A percentile compares a stretch with the other conserved stretches of the same genome.
Evolutionary conservation across 1,139 yeast genomes (phyloP).

Genomic region (Nakaseomyces glabratus): DNA sequence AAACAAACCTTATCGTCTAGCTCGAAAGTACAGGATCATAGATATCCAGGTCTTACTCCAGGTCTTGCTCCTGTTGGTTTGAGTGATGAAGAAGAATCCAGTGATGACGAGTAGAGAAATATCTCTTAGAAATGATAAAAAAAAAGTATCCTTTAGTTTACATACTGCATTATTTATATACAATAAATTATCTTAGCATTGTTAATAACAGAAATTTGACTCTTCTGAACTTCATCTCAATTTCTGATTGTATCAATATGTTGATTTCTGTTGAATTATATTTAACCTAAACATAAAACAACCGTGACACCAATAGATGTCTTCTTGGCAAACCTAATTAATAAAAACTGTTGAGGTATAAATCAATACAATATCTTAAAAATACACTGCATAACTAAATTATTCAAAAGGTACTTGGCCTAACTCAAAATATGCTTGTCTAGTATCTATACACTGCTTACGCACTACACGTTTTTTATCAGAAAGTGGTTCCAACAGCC

Average conservation of each 20-base stretch:
- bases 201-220: too few relatives aligned
- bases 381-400: neutral
- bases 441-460: conserved; percentile 63
- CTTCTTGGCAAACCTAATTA: too few relatives aligned
- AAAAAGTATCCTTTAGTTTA: too few relatives aligned
- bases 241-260: too few relatives aligned
- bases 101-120: conserved; percentile 23
- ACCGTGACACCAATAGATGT: too few relatives aligned
- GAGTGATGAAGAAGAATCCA: conserved; percentile 37
- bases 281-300: neutral
- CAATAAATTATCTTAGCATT: too few relatives aligned
- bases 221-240: too few relatives aligned
- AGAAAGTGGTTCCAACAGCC: conserved; percentile 49
- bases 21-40: conserved; percentile 19
- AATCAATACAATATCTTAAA: too few relatives aligned
- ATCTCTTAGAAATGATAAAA: neutral
- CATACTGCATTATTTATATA: too few relatives aligned
- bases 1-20: conserved; percentile 22
- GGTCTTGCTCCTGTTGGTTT: conserved; percentile 85
- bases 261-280: neutral
- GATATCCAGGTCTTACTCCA: conserved; percentile 71
- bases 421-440: conserved; percentile 62
- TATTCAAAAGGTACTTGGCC: conserved; percentile 31
- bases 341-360: too few relatives aligned
- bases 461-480: conserved; percentile 71